Conservation (phyloP, 352 stramenopile species). For the Hyaloperonospora arabidopsidis region DNA sequence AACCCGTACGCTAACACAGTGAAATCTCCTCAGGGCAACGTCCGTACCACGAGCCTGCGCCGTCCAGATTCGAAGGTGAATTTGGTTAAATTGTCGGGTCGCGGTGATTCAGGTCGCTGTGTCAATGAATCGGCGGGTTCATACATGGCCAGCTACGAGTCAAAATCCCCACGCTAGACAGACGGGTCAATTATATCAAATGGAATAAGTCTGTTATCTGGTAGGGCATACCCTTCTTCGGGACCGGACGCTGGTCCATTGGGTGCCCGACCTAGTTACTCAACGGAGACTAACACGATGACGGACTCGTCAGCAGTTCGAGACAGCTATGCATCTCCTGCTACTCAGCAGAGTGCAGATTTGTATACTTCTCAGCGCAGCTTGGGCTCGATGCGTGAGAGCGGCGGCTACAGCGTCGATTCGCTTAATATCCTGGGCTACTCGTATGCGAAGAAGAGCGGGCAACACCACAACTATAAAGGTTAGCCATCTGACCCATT, state of each 20-base stretch:
- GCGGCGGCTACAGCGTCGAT: constrained; percentile 60
- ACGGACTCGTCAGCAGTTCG: constrained; percentile 14
- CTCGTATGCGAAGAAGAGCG: constrained; percentile 71
- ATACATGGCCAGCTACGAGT: constrained; percentile 28
- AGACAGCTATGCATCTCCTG: constrained; percentile 21
- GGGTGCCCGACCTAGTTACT: constrained; percentile 11
- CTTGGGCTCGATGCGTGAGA: constrained; percentile 40
- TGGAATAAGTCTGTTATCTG: constrained; percentile 17
- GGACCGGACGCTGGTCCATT: constrained; percentile 12
- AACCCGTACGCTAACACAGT: constrained; percentile 37
- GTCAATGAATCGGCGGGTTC: constrained; percentile 22
- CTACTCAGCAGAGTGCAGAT: constrained; percentile 15
- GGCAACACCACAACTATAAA: constrained; percentile 44
- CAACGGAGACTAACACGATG: constrained; percentile 4
- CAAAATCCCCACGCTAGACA: constrained; percentile 18
- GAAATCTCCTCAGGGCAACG: constrained; percentile 73
- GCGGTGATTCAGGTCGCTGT: constrained; percentile 13
- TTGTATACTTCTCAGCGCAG: constrained; percentile 24
- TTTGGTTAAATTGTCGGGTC: constrained; percentile 20
- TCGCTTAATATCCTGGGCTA: constrained; percentile 79
- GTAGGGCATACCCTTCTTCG: constrained; percentile 8
- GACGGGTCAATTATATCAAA: constrained; percentile 29
- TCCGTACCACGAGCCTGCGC: constrained; percentile 59
- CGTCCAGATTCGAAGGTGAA: constrained; percentile 32
- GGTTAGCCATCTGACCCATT: constrained; percentile 23